Conservation (phyloP, 306 rosid genomes). For the Sechiopsis laciniata region DNA sequence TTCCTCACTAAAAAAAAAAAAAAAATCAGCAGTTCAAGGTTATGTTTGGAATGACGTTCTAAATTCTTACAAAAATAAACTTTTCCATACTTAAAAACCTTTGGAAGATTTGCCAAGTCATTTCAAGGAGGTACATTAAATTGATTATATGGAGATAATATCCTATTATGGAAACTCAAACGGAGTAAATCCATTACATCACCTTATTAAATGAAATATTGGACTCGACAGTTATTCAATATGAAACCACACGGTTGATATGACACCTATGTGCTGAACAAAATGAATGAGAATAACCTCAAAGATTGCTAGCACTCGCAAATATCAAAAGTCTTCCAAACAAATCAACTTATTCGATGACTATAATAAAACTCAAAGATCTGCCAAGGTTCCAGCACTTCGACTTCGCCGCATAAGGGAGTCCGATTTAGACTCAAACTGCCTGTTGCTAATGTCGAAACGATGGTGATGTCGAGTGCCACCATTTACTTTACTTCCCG, state of each 20-base stretch:
- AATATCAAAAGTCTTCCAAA: neutral
- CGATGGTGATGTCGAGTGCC: constrained; percentile 33
- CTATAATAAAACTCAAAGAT: constrained; percentile 34
- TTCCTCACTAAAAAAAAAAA: too few species aligned
- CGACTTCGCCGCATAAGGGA: constrained; percentile 59
- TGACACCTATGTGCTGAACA: neutral
- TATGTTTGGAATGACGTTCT: too few species aligned
- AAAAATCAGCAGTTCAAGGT: neutral
- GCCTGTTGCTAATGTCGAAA: constrained; percentile 38
- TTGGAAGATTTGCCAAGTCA: too few species aligned
- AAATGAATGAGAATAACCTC: neutral
- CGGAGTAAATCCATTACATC: neutral
- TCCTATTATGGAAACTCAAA: neutral
- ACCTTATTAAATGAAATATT: neutral
- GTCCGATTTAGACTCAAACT: constrained; percentile 25
- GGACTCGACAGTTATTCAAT: neutral
- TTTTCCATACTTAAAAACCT: too few species aligned
- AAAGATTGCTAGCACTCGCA: neutral
- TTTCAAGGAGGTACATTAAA: too few species aligned
- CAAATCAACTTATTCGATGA: neutral
- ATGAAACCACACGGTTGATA: neutral
- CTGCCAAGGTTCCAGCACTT: constrained; percentile 67
- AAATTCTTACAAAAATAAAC: too few species aligned
- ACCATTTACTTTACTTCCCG: constrained; percentile 37
- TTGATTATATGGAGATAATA: neutral